Conservation (phyloP, 169 alveolate genomes). For the Eimeria praecox region DNA sequence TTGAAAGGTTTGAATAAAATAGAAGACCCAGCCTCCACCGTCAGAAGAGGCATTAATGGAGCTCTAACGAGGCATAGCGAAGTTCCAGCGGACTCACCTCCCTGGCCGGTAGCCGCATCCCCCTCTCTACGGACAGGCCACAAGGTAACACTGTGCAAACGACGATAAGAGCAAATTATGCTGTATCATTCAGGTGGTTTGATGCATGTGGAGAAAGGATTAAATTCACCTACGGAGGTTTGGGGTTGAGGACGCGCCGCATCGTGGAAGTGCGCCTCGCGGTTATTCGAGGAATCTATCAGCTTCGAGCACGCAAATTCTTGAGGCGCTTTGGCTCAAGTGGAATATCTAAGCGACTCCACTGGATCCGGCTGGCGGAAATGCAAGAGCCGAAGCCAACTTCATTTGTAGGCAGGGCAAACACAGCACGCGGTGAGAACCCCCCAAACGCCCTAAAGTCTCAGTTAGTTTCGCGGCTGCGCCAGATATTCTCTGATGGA, state of each 20-base stretch:
- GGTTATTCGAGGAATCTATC: neutral
- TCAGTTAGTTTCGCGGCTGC: too few relatives aligned
- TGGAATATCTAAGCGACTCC: neutral
- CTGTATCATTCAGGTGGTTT: neutral
- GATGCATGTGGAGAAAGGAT: neutral
- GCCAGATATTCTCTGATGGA: neutral
- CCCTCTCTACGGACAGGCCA: neutral
- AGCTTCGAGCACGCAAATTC: too few relatives aligned
- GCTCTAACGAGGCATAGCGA: slow-evolving; percentile 88
- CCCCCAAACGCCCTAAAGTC: too few relatives aligned
- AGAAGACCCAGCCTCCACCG: slow-evolving; percentile 88
- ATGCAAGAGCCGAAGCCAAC: neutral
- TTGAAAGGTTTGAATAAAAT: slow-evolving; percentile 88
- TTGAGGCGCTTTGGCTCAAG: neutral
- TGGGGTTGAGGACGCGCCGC: slow-evolving; percentile 61
- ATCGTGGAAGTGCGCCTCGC: neutral
- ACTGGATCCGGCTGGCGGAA: slow-evolving; percentile 36
- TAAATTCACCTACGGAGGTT: slow-evolving; percentile 4
- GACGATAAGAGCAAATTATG: neutral
- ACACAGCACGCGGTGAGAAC: neutral
- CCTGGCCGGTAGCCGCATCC: slow-evolving; percentile 34
- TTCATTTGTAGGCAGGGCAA: slow-evolving; percentile 7
- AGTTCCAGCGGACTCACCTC: neutral
- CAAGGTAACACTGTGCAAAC: neutral
- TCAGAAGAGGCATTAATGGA: slow-evolving; percentile 87